phyloP scores from a whole-genome alignment of 192 early-diverging fungal genomes.

The Irineochytrium annulatum region DNA sequence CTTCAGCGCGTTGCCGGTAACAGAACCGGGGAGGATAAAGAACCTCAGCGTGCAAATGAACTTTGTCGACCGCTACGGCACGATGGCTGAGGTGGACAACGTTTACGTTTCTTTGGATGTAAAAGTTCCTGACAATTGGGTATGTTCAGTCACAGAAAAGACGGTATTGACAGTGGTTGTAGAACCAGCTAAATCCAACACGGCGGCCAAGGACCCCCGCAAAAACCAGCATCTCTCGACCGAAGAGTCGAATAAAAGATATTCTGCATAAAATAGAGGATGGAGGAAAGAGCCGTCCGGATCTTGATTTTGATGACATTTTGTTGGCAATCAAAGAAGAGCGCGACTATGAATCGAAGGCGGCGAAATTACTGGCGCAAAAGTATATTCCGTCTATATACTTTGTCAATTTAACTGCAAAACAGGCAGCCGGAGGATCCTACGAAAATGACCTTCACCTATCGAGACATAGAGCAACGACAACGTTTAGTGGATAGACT shows the following conservation, averaged over 20 bases:
- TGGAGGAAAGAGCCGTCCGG: too few species aligned
- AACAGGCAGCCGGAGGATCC: background rate
- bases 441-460: conserved; percentile 11
- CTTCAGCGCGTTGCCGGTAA: conserved; percentile 3
- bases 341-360: too few species aligned
- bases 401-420: background rate
- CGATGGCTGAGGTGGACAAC: background rate
- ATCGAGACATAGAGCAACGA: conserved; percentile 31
- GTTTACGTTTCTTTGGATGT: background rate
- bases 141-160: background rate
- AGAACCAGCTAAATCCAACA: conserved; percentile 2
- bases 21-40: conserved; percentile 6
- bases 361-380: too few species aligned
- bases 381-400: too few species aligned
- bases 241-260: background rate
- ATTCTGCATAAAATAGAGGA: background rate
- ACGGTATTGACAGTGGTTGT: background rate
- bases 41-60: background rate
- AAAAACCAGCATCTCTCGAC: background rate
- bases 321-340: too few species aligned
- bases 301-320: too few species aligned
- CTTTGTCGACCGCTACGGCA: background rate
- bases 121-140: conserved; percentile 19
- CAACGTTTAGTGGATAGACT: conserved; percentile 43
- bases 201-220: conserved; percentile 1